Conservation (phyloP, 2,329 filamentous ascomycete species). For the Fusarium pseudocircinatum region DNA sequence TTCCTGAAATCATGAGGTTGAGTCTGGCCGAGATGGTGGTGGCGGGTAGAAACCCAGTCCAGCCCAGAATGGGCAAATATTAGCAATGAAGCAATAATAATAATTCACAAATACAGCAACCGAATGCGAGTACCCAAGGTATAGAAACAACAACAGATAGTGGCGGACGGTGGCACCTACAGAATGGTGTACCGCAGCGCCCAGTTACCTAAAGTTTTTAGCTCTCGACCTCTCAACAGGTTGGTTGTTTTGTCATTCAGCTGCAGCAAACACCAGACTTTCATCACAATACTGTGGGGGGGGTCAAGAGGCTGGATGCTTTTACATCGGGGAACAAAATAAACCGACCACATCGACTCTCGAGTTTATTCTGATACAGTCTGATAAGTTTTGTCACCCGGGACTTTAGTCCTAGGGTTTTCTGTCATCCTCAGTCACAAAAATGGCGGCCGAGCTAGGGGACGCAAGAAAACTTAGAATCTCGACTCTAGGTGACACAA, state of each 20-base stretch:
- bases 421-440: neutral
- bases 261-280: constrained; percentile 20
- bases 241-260: constrained; percentile 6
- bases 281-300: neutral
- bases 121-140: neutral
- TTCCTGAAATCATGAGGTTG: constrained; percentile 22
- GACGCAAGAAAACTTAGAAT: neutral
- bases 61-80: constrained; percentile 12
- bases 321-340: neutral
- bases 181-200: constrained; percentile 18
- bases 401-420: neutral
- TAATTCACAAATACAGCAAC: neutral
- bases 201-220: neutral
- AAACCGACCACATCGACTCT: neutral
- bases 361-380: neutral
- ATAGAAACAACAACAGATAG: constrained; percentile 12
- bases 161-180: constrained; percentile 18
- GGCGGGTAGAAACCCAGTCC: constrained; percentile 23
- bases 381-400: neutral
- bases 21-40: constrained; percentile 24
- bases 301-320: neutral
- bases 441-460: constrained; percentile 6
- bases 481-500: neutral
- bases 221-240: neutral
- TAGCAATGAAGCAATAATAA: neutral